phyloP scores from a whole-genome alignment of 1,139 yeast genomes.

The Taphrina pruni region DNA sequence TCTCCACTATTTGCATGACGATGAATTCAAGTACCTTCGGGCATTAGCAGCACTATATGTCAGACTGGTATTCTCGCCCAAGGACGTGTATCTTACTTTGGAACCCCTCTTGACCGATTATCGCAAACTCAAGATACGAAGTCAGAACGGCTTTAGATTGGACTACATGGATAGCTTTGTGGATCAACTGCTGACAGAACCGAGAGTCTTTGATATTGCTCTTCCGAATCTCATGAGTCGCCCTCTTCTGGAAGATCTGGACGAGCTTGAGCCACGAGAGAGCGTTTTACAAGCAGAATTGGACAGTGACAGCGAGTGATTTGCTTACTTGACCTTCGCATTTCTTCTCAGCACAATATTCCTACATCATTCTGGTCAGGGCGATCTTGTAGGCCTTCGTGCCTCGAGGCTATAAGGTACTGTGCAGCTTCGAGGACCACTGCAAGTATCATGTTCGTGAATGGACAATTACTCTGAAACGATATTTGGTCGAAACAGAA shows the following conservation, averaged over 20 bases:
- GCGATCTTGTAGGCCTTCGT: no score
- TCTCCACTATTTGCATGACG: conserved; percentile 60
- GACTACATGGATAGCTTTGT: conserved; percentile 66
- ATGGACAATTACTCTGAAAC: no score
- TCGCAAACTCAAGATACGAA: conserved; percentile 58
- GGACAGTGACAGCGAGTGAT: conserved; percentile 41
- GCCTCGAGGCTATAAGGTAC: no score
- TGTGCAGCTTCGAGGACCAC: no score
- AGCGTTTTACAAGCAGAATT: conserved; percentile 51
- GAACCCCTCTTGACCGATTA: conserved; percentile 64
- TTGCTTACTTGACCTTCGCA: background rate
- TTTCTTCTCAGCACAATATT: no score
- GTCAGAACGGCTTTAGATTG: conserved; percentile 50
- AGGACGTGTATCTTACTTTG: conserved; percentile 58
- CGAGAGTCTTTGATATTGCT: conserved; percentile 64
- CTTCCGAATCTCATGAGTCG: conserved; percentile 64
- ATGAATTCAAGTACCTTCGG: conserved; percentile 67
- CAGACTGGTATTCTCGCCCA: conserved; percentile 59
- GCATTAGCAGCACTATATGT: conserved; percentile 66
- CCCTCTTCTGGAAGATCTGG: conserved; percentile 54
- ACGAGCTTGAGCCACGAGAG: conserved; percentile 53
- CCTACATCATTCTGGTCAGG: no score
- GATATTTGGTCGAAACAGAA: no score
- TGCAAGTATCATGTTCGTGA: no score
- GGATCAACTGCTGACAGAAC: conserved; percentile 60